Evolutionary conservation across 129 eudicot genomes (phyloP), one percentile per base, ranked within the genome.

Genomic region (Flaveria ramosissima): DNA sequence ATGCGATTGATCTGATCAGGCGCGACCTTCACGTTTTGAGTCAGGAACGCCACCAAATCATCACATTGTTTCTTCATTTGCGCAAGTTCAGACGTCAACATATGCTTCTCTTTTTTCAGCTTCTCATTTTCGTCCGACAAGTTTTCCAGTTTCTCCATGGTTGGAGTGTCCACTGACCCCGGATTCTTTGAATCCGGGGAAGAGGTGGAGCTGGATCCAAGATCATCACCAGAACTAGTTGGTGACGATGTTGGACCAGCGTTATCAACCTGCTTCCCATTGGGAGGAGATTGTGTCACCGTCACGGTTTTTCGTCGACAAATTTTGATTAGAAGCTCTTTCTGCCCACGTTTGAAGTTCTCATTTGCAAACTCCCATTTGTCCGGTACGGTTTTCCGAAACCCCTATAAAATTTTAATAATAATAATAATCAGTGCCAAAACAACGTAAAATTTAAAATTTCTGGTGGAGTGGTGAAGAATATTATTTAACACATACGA

Each of bases 311-410:
- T 92, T 10, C 97, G 86, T 39, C 97, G 96, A 52, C 93, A 86
- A 27, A 92, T 89, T 7, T 63, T 62, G 1, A 78, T 75, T 43
- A 92, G 86, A 55, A 92, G 92, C 14, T 86, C 96, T 43, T 73
- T 83, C 9, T 86, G 84, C 19, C 96, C 96, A 24, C 86, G 82
- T 79, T 74, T 92, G 72, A 92, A 92, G 74, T 89, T 88, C 10
- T 89, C 96, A 27, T 92, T 92, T 24, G 90, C 89, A 69, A 92
- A 92, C 80, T 92, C 96, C 97, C 97, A 92, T 76, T 92, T 92
- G 75, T 92, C 97, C 1, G 96, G 96, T 9, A 88, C 97, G 1
- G 77, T 87, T 74, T 92, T 92, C 0, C 97, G 88, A 24, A 92
- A 92, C 1, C 97, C 97, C 97, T 92, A 82, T 1, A 19, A 7